phyloP scores from a whole-genome alignment of 441 rosid species.

The Croton setiger region DNA sequence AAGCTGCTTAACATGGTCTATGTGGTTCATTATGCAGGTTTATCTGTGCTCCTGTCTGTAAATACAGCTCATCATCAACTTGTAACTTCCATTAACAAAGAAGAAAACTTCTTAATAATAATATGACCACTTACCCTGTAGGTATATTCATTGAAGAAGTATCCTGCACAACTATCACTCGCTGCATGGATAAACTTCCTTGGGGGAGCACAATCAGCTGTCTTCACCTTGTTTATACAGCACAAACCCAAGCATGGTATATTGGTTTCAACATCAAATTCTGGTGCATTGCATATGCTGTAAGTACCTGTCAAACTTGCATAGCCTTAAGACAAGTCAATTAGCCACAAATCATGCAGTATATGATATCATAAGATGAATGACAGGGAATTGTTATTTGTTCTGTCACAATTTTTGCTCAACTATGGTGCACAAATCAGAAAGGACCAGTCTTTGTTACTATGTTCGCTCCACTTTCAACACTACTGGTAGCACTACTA shows the following conservation, averaged over 20 bases:
- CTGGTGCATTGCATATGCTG: constrained; percentile 38
- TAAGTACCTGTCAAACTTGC: constrained; percentile 20
- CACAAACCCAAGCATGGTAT: constrained; percentile 37
- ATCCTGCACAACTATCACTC: constrained; percentile 44
- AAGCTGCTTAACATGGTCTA: constrained; percentile 43
- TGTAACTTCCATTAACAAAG: background rate
- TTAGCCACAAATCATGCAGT: background rate
- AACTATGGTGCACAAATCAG: constrained; percentile 46
- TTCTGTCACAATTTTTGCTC: constrained; percentile 28
- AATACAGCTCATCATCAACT: background rate
- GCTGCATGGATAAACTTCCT: constrained; percentile 40
- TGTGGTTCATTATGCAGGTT: constrained; percentile 48
- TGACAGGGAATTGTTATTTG: constrained; percentile 39
- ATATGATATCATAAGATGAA: background rate
- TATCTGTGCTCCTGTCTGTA: background rate
- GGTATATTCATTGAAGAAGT: constrained; percentile 40
- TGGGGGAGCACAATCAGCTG: constrained; percentile 44
- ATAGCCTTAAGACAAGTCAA: background rate
- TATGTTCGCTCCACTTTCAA: constrained; percentile 43
- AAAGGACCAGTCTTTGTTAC: constrained; percentile 55
- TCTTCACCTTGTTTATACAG: constrained; percentile 30
- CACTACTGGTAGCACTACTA: constrained; percentile 35
- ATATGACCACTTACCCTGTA: constrained; percentile 14
- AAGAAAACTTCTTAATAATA: too few species aligned
- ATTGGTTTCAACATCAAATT: constrained; percentile 30